Evolutionary conservation across 352 stramenopile genomes (phyloP).

Genomic region (Pythium monospermum): DNA sequence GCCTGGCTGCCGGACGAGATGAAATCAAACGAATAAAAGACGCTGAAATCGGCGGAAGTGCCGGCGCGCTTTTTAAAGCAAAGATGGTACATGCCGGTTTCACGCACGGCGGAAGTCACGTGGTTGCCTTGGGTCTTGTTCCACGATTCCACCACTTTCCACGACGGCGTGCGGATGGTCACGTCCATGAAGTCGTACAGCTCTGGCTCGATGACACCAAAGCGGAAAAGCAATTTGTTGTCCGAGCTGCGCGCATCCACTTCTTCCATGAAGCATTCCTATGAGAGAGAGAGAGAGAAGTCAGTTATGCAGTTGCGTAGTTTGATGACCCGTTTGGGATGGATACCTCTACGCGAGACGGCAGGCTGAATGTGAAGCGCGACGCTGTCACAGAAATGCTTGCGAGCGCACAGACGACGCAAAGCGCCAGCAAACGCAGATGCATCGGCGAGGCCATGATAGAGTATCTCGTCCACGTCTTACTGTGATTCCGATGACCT

Average conservation of each 20-base stretch:
- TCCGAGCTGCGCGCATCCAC: conserved; percentile 25
- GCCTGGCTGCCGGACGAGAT: conserved; percentile 57
- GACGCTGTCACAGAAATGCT: conserved; percentile 5
- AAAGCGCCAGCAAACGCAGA: conserved; percentile 17
- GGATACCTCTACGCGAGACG: conserved; percentile 20
- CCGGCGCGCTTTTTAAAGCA: conserved; percentile 68
- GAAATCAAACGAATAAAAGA: conserved; percentile 84
- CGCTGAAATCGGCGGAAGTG: conserved; percentile 42
- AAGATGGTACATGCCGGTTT: conserved; percentile 74
- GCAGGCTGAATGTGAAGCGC: conserved; percentile 23
- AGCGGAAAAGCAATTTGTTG: conserved; percentile 33
- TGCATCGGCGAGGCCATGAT: conserved; percentile 15
- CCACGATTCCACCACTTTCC: conserved; percentile 31
- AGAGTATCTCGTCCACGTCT: too few species aligned
- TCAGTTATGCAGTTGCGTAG: too few species aligned
- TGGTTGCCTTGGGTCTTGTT: conserved; percentile 63
- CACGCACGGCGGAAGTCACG: conserved; percentile 42
- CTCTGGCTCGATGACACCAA: conserved; percentile 26
- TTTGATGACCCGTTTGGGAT: too few species aligned
- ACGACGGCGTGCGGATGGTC: conserved; percentile 19
- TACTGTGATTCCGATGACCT: too few species aligned
- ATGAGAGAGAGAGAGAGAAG: not conserved
- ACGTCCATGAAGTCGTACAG: conserved; percentile 28
- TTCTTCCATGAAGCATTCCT: conserved; percentile 31
- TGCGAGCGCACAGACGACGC: not conserved